Conservation (phyloP, 2,329 filamentous ascomycete genomes). For the Cladosporium austrohemisphaericum region DNA sequence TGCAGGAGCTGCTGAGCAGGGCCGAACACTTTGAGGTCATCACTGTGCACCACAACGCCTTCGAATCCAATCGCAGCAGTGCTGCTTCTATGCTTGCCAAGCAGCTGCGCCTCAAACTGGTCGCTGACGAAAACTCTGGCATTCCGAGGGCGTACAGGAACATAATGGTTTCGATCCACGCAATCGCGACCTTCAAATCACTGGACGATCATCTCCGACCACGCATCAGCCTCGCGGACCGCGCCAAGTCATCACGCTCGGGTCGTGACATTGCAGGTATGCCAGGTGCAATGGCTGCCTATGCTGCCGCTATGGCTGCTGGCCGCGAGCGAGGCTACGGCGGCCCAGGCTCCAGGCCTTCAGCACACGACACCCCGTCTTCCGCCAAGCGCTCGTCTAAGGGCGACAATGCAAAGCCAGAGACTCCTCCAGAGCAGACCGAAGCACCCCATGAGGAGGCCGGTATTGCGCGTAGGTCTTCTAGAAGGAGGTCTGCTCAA, state of each 20-base stretch:
- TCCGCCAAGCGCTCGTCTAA: conserved; percentile 15
- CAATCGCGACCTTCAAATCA: conserved; percentile 95
- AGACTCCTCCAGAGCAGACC: conserved; percentile 17
- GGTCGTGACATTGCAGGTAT: conserved; percentile 53
- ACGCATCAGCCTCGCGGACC: conserved; percentile 76
- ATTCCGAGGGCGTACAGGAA: conserved; percentile 85
- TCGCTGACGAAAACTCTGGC: conserved; percentile 85
- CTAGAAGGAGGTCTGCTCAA: conserved; percentile 30
- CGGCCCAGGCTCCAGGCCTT: conserved; percentile 25
- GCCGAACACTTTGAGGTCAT: conserved; percentile 98
- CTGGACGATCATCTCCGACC: conserved; percentile 93
- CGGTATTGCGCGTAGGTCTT: conserved; percentile 30
- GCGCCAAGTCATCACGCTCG: conserved; percentile 49
- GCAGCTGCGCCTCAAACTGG: conserved; percentile 82
- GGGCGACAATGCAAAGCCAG: conserved; percentile 26
- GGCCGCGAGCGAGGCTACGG: conserved; percentile 41
- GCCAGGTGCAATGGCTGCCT: conserved; percentile 67
- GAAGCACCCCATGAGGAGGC: conserved; percentile 22
- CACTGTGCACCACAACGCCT: conserved; percentile 88
- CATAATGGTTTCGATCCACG: conserved; percentile 98
- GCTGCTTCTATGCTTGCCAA: conserved; percentile 95
- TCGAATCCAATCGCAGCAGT: conserved; percentile 85
- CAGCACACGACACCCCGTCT: neutral
- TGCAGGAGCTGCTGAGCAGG: conserved; percentile 92
- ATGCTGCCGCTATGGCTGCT: conserved; percentile 67